Evolutionary conservation across 2,329 filamentous ascomycete genomes (phyloP).

Genomic region (Pseudocercospora eumusae): DNA sequence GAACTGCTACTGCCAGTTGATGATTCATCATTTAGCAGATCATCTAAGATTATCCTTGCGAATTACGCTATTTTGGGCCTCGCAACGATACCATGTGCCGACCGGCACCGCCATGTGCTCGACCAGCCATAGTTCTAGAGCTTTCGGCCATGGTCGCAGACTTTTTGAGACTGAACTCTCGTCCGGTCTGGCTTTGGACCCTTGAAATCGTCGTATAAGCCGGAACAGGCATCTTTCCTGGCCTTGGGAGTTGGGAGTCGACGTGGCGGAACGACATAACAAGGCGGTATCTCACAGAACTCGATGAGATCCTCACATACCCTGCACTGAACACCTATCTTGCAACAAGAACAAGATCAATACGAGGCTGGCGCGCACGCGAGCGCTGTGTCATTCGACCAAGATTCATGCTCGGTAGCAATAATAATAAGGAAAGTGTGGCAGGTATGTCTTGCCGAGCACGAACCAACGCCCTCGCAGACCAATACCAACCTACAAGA

Average conservation of each 20-base stretch:
- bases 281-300: not conserved
- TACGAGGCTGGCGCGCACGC: not conserved
- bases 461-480: not conserved
- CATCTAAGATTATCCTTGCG: not conserved
- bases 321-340: not conserved
- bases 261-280: not conserved
- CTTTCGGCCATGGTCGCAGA: not conserved
- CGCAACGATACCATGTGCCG: not conserved
- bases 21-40: not conserved
- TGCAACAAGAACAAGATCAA: not conserved
- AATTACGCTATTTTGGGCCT: constrained; percentile 6
- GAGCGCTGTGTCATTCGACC: not conserved
- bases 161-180: not conserved
- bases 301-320: not conserved
- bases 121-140: not conserved
- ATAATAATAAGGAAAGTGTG: too few species aligned
- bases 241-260: too few species aligned
- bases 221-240: not conserved
- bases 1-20: not conserved
- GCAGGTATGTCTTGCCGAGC: not conserved
- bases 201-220: not conserved
- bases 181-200: not conserved
- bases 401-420: not conserved
- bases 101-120: not conserved
- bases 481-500: not conserved